These are phyloP conservation scores for Quercus parvula DNA, from an alignment of 306 rosid genomes.

Conservation along the genomic window DNA sequence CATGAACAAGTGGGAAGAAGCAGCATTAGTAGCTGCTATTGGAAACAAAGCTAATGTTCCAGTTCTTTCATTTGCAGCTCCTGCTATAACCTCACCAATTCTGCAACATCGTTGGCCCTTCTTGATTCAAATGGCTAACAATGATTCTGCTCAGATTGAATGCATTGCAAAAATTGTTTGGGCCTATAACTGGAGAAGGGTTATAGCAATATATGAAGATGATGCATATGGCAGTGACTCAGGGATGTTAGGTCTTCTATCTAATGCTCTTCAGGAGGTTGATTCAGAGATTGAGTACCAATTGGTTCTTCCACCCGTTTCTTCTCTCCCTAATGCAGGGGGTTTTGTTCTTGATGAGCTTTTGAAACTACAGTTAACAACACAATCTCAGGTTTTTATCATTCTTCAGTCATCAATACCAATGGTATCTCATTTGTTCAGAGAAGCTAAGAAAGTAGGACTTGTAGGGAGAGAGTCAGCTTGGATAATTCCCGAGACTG, in stretches of 20 bases:
- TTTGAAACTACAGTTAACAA: constrained; percentile 14
- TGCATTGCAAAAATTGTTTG: constrained; percentile 44
- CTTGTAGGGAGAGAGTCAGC: constrained; percentile 44
- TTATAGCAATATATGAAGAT: constrained; percentile 48
- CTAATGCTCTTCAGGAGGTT: constrained; percentile 47
- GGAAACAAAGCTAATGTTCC: constrained; percentile 42
- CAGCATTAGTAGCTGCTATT: constrained; percentile 51
- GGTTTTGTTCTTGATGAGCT: constrained; percentile 42
- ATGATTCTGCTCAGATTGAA: constrained; percentile 30
- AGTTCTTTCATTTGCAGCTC: constrained; percentile 47
- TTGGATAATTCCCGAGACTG: constrained; percentile 65
- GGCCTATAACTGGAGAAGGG: constrained; percentile 27
- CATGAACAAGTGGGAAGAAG: constrained; percentile 57
- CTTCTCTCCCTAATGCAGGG: constrained; percentile 44
- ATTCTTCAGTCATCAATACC: constrained; percentile 56
- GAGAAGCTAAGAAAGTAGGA: constrained; percentile 49
- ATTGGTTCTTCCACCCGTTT: constrained; percentile 46
- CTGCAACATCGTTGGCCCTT: constrained; percentile 48
- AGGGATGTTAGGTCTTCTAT: constrained; percentile 39
- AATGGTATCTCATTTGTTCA: constrained; percentile 44
- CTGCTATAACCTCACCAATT: constrained; percentile 24
- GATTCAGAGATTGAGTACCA: constrained; percentile 44
- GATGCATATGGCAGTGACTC: constrained; percentile 40
- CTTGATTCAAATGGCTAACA: constrained; percentile 42
- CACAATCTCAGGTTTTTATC: constrained; percentile 51